These are phyloP conservation scores for Notholithocarpus densiflorus DNA, from an alignment of 306 rosid genomes.

Conservation along the genomic window DNA sequence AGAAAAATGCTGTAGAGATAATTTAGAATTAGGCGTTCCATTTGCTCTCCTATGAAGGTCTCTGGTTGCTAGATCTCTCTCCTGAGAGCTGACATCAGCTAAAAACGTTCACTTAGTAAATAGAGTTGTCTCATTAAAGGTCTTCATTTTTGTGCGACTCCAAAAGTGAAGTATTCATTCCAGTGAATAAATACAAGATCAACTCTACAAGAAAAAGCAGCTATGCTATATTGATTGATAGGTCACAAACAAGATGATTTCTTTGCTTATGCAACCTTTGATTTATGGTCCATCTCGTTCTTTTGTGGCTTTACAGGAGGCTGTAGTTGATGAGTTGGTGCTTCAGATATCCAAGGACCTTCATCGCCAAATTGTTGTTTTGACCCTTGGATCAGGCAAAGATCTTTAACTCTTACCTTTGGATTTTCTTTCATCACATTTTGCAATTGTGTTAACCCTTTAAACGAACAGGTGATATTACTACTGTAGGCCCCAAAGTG, in stretches of 20 bases:
- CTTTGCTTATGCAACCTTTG: background rate
- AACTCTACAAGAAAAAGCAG: background rate
- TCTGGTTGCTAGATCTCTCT: background rate
- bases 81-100: background rate
- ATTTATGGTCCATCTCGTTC: background rate
- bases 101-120: background rate
- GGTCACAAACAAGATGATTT: background rate
- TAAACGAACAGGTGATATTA: constrained; percentile 19
- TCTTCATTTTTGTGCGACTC: background rate
- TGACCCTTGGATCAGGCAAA: constrained; percentile 33
- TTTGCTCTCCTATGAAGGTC: too few relatives aligned
- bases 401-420: background rate
- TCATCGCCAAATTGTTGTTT: constrained; percentile 13
- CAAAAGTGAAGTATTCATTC: background rate
- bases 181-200: background rate
- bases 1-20: too few relatives aligned
- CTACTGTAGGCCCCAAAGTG: constrained; percentile 25
- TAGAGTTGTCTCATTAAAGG: background rate
- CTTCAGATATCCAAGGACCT: constrained; percentile 16
- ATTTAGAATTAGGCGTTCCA: too few relatives aligned
- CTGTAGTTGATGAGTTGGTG: constrained; percentile 23
- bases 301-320: constrained; percentile 14
- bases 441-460: too few relatives aligned
- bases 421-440: background rate
- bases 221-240: background rate